Conservation (phyloP, 371 early-diverging fungal species). For the Sporodiniella umbellata region DNA sequence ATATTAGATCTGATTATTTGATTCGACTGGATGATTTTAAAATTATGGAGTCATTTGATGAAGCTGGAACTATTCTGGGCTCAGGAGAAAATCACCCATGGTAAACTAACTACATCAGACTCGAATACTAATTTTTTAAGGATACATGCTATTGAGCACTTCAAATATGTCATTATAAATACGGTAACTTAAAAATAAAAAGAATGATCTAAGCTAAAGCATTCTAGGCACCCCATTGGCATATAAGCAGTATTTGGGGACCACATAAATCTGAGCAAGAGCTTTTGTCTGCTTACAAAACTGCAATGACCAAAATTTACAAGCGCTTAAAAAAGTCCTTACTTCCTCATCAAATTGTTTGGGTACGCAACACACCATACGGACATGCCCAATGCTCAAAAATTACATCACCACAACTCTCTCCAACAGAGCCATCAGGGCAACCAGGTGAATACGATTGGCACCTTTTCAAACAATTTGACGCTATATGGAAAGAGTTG, state of each 20-base stretch:
- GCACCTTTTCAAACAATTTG: conserved; percentile 42
- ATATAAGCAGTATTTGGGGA: conserved; percentile 35
- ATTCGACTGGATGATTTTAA: conserved; percentile 42
- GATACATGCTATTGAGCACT: conserved; percentile 36
- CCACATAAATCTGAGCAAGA: conserved; percentile 30
- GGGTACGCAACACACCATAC: conserved; percentile 45
- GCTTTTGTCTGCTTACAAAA: conserved; percentile 30
- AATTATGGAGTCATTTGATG: conserved; percentile 33
- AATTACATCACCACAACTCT: conserved; percentile 25
- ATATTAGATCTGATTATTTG: conserved; percentile 43
- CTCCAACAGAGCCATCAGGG: conserved; percentile 30
- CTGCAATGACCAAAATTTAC: conserved; percentile 26
- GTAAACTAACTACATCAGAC: conserved; percentile 12
- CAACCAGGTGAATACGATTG: conserved; percentile 42
- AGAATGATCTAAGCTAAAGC: neutral
- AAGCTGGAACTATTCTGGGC: conserved; percentile 34
- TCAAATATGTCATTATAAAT: conserved; percentile 41
- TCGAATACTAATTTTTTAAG: conserved; percentile 6
- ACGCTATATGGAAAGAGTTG: conserved; percentile 37
- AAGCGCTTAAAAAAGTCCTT: conserved; percentile 25
- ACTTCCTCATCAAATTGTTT: conserved; percentile 33
- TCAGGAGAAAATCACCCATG: conserved; percentile 44
- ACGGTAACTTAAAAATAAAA: conserved; percentile 24
- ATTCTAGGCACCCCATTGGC: conserved; percentile 46
- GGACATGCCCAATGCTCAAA: conserved; percentile 43